Evolutionary conservation across 2,329 filamentous ascomycete genomes (phyloP).

Genomic region (Clonostachys chloroleuca): DNA sequence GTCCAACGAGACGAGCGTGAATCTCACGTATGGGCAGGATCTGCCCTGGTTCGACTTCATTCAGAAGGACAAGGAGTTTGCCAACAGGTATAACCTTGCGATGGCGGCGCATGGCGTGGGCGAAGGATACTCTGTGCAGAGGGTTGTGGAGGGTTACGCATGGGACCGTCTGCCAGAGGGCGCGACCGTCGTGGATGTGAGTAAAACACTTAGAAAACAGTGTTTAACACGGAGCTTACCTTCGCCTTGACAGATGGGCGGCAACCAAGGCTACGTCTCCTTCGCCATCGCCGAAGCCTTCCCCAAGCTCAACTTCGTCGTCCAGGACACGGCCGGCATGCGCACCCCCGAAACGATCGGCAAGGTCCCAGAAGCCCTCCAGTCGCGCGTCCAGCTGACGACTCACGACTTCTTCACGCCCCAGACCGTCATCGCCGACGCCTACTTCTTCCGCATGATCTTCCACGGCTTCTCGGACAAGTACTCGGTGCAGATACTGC

Average conservation of each 20-base stretch:
- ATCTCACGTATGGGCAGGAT: neutral
- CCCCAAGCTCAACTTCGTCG: neutral
- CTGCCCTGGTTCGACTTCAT: neutral
- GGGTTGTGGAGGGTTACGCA: neutral
- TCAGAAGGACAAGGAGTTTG: neutral
- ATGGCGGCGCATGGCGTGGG: neutral
- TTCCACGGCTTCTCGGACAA: slow-evolving; percentile 26
- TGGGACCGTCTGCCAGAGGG: neutral
- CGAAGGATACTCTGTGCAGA: neutral
- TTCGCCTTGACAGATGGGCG: neutral
- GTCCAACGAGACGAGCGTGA: neutral
- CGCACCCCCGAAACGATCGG: slow-evolving; percentile 6
- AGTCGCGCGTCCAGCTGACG: slow-evolving; percentile 10
- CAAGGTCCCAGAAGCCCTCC: slow-evolving; percentile 9
- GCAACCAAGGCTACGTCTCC: neutral
- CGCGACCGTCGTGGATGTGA: neutral
- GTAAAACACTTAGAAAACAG: neutral
- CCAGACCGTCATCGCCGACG: slow-evolving; percentile 14
- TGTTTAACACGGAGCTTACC: neutral
- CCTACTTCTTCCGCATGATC: slow-evolving; percentile 23
- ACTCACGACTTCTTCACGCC: slow-evolving; percentile 19
- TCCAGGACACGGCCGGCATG: slow-evolving; percentile 14
- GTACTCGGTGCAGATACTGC: slow-evolving; percentile 21
- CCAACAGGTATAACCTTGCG: neutral
- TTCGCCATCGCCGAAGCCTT: neutral